Conservation (phyloP, 768 basidiomycete species). For the Pleurotus pulmonarius region DNA sequence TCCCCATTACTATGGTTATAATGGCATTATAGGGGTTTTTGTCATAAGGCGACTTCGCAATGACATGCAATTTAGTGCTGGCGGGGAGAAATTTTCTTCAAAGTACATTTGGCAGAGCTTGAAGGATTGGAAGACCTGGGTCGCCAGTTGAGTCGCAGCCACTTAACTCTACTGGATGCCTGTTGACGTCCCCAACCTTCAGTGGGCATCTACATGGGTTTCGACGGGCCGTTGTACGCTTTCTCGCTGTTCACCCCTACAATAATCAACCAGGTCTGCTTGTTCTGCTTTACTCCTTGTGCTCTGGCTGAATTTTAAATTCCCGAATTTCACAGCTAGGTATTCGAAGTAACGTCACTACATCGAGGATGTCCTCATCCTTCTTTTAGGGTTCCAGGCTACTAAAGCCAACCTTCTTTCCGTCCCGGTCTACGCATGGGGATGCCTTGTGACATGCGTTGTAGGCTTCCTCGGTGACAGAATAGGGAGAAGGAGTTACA, state of each 20-base stretch:
- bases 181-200: background rate
- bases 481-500: conserved; percentile 48
- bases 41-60: conserved; percentile 61
- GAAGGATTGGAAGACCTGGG: conserved; percentile 70
- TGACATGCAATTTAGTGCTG: conserved; percentile 65
- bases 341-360: conserved; percentile 8
- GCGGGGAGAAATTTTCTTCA: conserved; percentile 50
- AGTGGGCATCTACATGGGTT: conserved; percentile 75
- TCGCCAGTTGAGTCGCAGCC: conserved; percentile 46
- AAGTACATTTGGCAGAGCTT: conserved; percentile 59
- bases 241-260: conserved; percentile 53
- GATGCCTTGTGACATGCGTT: conserved; percentile 59
- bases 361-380: background rate
- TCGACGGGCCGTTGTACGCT: conserved; percentile 54
- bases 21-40: conserved; percentile 42
- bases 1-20: background rate
- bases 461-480: conserved; percentile 64
- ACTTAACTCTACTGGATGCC: too few species aligned
- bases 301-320: background rate
- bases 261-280: conserved; percentile 51
- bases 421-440: conserved; percentile 75
- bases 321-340: conserved; percentile 26
- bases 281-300: background rate
- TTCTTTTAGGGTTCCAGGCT: conserved; percentile 47
- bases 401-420: conserved; percentile 71